These are phyloP conservation scores for Lagenidium sp. DNA, from an alignment of 352 stramenopile species.

Conservation along the genomic window DNA sequence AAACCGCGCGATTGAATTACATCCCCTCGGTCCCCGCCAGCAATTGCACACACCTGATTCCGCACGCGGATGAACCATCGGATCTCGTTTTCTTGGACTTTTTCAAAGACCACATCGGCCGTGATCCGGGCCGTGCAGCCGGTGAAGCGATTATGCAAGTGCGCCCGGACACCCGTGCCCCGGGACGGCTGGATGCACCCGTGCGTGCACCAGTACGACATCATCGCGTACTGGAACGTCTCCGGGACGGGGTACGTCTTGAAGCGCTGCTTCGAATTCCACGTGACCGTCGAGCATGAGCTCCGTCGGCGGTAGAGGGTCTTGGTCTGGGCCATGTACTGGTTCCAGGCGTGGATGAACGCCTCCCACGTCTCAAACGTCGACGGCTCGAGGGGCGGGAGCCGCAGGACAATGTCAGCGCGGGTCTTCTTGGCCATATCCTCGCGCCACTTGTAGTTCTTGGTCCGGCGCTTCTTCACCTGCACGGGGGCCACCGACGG, in stretches of 20 bases:
- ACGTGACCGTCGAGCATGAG: conserved; percentile 60
- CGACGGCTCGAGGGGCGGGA: conserved; percentile 39
- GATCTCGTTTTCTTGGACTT: conserved; percentile 26
- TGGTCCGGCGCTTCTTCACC: conserved; percentile 76
- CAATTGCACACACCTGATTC: conserved; percentile 36
- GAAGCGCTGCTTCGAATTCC: conserved; percentile 69
- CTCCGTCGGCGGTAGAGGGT: conserved; percentile 69
- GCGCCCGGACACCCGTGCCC: conserved; percentile 57
- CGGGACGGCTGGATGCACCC: conserved; percentile 71
- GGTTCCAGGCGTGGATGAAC: conserved; percentile 55
- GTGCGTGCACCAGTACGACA: conserved; percentile 82
- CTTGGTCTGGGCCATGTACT: conserved; percentile 61
- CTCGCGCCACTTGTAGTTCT: conserved; percentile 75
- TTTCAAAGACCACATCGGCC: conserved; percentile 66
- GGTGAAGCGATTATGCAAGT: conserved; percentile 73
- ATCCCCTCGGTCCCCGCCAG: no score
- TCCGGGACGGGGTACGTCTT: conserved; percentile 64
- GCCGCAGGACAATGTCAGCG: conserved; percentile 18
- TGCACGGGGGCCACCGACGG: conserved; percentile 14
- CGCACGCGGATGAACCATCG: conserved; percentile 66
- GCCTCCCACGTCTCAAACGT: conserved; percentile 58
- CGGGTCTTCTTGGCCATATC: conserved; percentile 53
- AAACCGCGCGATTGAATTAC: no score
- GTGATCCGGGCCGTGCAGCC: conserved; percentile 66
- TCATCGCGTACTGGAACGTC: conserved; percentile 71